phyloP scores from a whole-genome alignment of 2,329 filamentous ascomycete species.

The Ceratocystis variospora region DNA sequence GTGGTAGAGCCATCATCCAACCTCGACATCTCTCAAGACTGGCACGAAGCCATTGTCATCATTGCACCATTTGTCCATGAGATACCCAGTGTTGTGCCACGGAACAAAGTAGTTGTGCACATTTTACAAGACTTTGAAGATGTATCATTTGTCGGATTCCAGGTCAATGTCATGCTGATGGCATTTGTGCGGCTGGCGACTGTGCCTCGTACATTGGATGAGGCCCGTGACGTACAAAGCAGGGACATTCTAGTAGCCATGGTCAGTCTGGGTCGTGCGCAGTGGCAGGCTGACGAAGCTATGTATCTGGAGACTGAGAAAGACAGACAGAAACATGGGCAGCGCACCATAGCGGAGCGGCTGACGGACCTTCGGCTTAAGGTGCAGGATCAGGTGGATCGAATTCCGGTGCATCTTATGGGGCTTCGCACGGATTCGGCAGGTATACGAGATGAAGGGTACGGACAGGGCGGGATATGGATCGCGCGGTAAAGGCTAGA shows the following conservation, averaged over 20 bases:
- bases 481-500: constrained; percentile 23
- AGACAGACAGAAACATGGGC: constrained; percentile 27
- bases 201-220: constrained; percentile 17
- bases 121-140: constrained; percentile 39
- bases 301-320: constrained; percentile 27
- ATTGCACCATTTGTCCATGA: constrained; percentile 38
- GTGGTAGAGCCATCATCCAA: constrained; percentile 22
- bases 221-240: constrained; percentile 25
- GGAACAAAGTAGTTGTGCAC: constrained; percentile 39
- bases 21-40: constrained; percentile 25
- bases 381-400: constrained; percentile 42
- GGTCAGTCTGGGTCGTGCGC: constrained; percentile 33
- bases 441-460: constrained; percentile 35
- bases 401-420: constrained; percentile 43
- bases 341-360: constrained; percentile 32
- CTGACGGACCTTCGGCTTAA: constrained; percentile 36
- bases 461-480: constrained; percentile 38
- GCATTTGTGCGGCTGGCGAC: constrained; percentile 38
- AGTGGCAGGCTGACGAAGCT: constrained; percentile 33
- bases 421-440: constrained; percentile 42
- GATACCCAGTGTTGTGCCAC: constrained; percentile 33
- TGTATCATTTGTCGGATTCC: constrained; percentile 29
- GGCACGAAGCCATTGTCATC: constrained; percentile 47
- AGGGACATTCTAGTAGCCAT: constrained; percentile 33
- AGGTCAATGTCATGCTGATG: constrained; percentile 44